Evolutionary conservation across 2,329 filamentous ascomycete species (phyloP), one percentile per base, ranked within the genome.

Genomic region (Myotisia sp.): DNA sequence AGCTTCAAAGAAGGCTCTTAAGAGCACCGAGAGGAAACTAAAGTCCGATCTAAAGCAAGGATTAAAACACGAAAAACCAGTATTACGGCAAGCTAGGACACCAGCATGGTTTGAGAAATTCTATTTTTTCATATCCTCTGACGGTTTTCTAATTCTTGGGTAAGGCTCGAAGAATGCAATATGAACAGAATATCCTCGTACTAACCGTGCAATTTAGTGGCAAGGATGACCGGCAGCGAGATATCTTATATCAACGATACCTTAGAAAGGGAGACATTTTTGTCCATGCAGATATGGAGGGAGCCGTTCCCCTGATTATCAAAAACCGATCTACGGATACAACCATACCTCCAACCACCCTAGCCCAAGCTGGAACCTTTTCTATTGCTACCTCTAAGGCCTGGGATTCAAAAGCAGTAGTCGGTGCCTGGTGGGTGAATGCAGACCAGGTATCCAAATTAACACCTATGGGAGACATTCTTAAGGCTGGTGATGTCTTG

Each of bases 41-140:
- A 67, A 71, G 3, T 74, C 81, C 8, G 84, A 93, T 52, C 64
- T 95, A 14, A 92, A 82, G 59, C 87, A 85, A 49, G 79, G 76
- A 0, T 58, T 95, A 37, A 93, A 93, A 60, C 79, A 90, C 51
- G 90, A 95, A 58, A 94, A 93, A 54, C 78, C 84, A 13, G 64
- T 92, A 2, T 62, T 95, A 6, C 76, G 86, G 29, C 84, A 80
- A 0, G 78, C 93, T 6, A 73, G 90, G 37, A 79, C 76, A 49
- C 79, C 77, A 44, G 71, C 86, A 48, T 98, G 90, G 90, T 98
- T 94, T 46, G 90, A 98, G 50, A 98, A 98, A 57, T 98, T 93
- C 48, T 65, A 76, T 18, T 95, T 84, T 70, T 98, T 98, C 59
- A 72, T 95, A 46, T 94, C 86, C 1, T 92, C 85, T 0, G 90